Evolutionary conservation across 2,329 filamentous ascomycete species (phyloP).

Genomic region (Fusarium sublunatum): DNA sequence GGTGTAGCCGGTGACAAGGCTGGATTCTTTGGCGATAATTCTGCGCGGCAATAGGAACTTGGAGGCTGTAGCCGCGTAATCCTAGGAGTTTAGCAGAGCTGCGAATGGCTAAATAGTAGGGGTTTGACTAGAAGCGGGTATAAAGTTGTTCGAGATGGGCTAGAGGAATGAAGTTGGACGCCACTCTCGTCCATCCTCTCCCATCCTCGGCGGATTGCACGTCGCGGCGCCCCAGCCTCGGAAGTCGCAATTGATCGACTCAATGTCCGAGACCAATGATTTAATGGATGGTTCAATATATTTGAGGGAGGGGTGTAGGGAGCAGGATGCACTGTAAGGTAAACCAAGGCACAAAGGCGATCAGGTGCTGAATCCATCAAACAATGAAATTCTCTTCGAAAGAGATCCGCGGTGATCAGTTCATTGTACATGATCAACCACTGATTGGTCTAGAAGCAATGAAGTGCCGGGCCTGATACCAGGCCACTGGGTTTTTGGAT

Average conservation of each 20-base stretch:
- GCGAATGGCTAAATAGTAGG: constrained; percentile 7
- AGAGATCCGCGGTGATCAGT: constrained; percentile 9
- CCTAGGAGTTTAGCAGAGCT: constrained; percentile 6
- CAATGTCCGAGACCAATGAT: constrained; percentile 21
- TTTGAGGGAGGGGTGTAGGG: constrained; percentile 20
- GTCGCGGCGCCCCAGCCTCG: constrained; percentile 18
- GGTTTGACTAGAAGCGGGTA: constrained; percentile 10
- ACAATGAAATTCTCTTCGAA: background rate
- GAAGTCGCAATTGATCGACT: constrained; percentile 11
- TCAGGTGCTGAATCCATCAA: background rate
- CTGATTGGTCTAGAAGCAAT: constrained; percentile 4
- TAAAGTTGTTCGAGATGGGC: constrained; percentile 15
- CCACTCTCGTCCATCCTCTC: constrained; percentile 10
- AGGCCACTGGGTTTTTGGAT: constrained; percentile 20
- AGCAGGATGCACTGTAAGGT: background rate
- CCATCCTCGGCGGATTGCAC: too few relatives aligned
- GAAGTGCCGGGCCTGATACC: constrained; percentile 1
- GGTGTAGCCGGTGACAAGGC: constrained; percentile 30
- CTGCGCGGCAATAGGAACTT: background rate
- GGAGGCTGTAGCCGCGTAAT: constrained; percentile 18
- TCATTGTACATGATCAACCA: constrained; percentile 1
- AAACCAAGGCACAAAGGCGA: background rate
- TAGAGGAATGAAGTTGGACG: constrained; percentile 29
- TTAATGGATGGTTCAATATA: constrained; percentile 17
- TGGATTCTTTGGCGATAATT: constrained; percentile 10